These are phyloP conservation scores for Nemania sp. DNA, from an alignment of 2,329 filamentous ascomycete genomes.

Conservation along the genomic window DNA sequence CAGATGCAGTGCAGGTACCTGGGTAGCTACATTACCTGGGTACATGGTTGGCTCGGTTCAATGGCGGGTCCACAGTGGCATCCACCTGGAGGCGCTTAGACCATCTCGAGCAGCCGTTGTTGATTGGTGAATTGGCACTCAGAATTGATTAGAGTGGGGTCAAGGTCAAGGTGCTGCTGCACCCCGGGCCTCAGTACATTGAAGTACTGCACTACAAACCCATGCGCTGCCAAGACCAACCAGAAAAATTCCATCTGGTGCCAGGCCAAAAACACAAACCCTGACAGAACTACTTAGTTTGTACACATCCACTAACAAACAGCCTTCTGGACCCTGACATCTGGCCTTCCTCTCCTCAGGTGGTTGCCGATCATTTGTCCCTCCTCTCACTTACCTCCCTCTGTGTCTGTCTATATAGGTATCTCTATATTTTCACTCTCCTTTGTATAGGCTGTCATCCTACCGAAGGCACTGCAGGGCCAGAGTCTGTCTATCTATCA, in stretches of 20 bases:
- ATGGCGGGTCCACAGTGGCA: background rate
- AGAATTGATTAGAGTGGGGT: too few relatives aligned
- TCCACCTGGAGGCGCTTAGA: constrained; percentile 1
- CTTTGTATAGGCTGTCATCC: background rate
- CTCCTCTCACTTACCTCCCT: background rate
- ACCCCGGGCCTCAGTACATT: too few relatives aligned
- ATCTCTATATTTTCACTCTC: background rate
- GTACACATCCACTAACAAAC: background rate
- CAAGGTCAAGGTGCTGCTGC: too few relatives aligned
- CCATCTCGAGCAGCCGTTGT: constrained; percentile 1
- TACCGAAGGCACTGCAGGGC: background rate
- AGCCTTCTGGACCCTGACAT: constrained; percentile 37
- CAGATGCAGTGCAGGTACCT: too few relatives aligned
- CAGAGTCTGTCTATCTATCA: constrained; percentile 16
- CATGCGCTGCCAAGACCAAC: constrained; percentile 25
- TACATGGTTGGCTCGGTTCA: background rate
- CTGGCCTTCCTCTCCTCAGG: constrained; percentile 32
- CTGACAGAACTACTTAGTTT: too few relatives aligned
- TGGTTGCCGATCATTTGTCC: constrained; percentile 19
- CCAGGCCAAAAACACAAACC: constrained; percentile 17
- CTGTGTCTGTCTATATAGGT: too few relatives aligned
- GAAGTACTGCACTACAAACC: constrained; percentile 23
- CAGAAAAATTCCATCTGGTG: constrained; percentile 29
- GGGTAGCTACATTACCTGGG: too few relatives aligned
- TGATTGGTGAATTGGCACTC: constrained; percentile 16